Base-by-base conservation (phyloP, 2,329 filamentous ascomycete genomes). In the Diplodia scrobiculata region DNA sequence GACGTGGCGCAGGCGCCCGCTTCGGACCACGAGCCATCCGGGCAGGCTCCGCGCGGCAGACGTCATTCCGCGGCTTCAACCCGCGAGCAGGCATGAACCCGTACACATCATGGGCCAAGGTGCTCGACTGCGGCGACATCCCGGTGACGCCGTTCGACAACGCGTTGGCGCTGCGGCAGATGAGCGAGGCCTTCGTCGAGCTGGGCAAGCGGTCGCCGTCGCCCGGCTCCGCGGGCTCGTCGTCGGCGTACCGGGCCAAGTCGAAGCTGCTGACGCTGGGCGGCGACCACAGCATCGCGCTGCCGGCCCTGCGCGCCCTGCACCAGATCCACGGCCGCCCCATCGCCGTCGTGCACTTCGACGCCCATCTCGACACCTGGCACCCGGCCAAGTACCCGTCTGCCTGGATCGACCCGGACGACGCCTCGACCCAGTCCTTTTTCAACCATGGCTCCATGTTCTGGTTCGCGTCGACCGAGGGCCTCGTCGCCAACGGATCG, bases 381-480 rank as follows among this genome's bases (percentile, higher is more conserved):
- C 88, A 94, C 75, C 91, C 91, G 1, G 85, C 83, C 27, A 89
- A 91, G 71, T 96, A 96, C 77, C 90, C 91, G 0, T 88, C 85
- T 17, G 87, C 88, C 65, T 97, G 92, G 92, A 75, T 83, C 13
- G 79, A 83, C 66, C 71, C 75, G 1, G 73, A 76, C 19, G 78
- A 82, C 63, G 77, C 81, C 6, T 84, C 84, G 2, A 84, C 86
- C 67, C 90, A 91, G 76, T 84, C 86, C 1, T 85, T 89, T 71
- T 95, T 96, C 80, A 96, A 89, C 73, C 92, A 97, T 77, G 92
- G 93, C 4, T 91, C 87, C 70, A 95, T 96, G 88, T 96, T 96
- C 83, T 94, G 91, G 89, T 85, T 94, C 70, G 92, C 92, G 5
- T 88, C 88, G 58, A 87, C 88, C 34, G 92, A 96, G 76, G 91